A percentile compares a stretch with the other conserved stretches of the same genome.
These are phyloP conservation scores for Hevea brasiliensis DNA, from an alignment of 345 rosid species.

Conservation along the genomic window DNA sequence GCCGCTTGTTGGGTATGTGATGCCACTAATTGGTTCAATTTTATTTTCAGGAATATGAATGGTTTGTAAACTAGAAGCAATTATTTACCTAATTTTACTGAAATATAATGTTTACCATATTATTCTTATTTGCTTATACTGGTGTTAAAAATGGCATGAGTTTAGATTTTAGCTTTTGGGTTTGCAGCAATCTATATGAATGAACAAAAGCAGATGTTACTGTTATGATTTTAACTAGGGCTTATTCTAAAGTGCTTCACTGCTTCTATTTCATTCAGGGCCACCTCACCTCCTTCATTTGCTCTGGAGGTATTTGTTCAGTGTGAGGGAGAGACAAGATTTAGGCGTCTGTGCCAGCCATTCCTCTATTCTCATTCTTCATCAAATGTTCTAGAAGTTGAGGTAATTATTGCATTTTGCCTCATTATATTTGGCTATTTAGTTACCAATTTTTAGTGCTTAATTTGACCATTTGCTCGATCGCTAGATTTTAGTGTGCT, in stretches of 20 bases:
- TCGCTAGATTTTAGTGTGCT: background rate
- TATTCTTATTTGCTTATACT: background rate
- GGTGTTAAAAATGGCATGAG: background rate
- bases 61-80: background rate
- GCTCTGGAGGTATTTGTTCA: constrained; percentile 97
- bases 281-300: constrained; percentile 96
- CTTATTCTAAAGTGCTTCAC: constrained; percentile 7
- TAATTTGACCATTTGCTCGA: background rate
- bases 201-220: background rate
- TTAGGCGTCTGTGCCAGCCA: constrained; percentile 96
- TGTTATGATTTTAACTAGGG: background rate
- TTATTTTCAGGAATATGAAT: background rate
- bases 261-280: constrained; percentile 50
- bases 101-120: background rate
- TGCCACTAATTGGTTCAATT: background rate
- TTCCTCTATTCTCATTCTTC: constrained; percentile 95
- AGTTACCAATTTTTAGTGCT: background rate
- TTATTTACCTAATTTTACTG: background rate
- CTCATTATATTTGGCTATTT: background rate
- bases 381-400: constrained; percentile 92
- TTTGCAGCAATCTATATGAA: background rate
- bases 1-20: constrained; percentile 74
- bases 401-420: constrained; percentile 42
- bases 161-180: background rate
- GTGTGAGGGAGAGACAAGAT: constrained; percentile 88